Evolutionary conservation across 768 basidiomycete genomes (phyloP).

Genomic region (Lactarius deliciosus): DNA sequence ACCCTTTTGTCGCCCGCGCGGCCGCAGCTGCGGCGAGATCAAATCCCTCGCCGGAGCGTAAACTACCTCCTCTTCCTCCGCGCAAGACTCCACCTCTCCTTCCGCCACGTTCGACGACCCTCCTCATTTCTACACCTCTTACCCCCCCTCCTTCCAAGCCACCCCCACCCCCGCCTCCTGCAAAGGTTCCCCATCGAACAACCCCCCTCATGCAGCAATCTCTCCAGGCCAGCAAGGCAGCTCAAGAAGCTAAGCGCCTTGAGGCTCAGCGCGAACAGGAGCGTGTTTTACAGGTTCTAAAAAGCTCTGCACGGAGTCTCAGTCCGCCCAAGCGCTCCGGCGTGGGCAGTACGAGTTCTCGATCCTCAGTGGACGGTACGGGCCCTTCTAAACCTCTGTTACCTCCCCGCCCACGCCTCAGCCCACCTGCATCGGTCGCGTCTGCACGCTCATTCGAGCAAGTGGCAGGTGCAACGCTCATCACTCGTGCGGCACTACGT

Average conservation of each 20-base stretch:
- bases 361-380: slow-evolving; percentile 29
- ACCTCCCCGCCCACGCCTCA: slow-evolving; percentile 40
- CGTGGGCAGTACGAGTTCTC: slow-evolving; percentile 21
- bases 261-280: slow-evolving; percentile 69
- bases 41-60: slow-evolving; percentile 26
- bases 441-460: slow-evolving; percentile 43
- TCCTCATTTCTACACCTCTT: slow-evolving; percentile 24
- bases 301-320: slow-evolving; percentile 47
- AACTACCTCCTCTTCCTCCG: slow-evolving; percentile 23
- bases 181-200: slow-evolving; percentile 47
- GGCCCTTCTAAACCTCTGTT: slow-evolving; percentile 36
- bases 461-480: slow-evolving; percentile 42
- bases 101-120: slow-evolving; percentile 30
- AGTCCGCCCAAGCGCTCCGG: slow-evolving; percentile 14
- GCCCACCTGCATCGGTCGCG: slow-evolving; percentile 36
- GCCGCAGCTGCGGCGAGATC: slow-evolving; percentile 3
- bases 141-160: slow-evolving; percentile 24
- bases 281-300: slow-evolving; percentile 68
- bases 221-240: slow-evolving; percentile 70
- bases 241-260: slow-evolving; percentile 65
- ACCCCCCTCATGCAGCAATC: slow-evolving; percentile 72
- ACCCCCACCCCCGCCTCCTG: slow-evolving; percentile 29
- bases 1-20: slow-evolving; percentile 29
- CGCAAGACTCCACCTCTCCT: slow-evolving; percentile 27
- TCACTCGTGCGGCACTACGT: neutral